Evolutionary conservation across 192 early-diverging fungal genomes (phyloP).

Genomic region (Coemansia sp.): DNA sequence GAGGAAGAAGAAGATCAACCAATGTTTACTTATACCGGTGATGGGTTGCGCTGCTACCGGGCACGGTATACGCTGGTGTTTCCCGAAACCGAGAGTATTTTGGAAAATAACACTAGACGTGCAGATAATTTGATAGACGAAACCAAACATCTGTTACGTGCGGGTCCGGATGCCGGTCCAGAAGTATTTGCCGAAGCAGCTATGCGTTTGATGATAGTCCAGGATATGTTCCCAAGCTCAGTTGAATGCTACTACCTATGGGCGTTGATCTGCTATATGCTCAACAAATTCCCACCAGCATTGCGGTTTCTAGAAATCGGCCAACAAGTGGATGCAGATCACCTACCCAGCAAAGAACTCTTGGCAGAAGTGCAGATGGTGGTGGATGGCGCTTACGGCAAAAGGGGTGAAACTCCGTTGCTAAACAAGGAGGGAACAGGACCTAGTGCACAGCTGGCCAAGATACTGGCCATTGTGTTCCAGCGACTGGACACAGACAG

Average conservation of each 20-base stretch:
- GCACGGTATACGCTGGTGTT: conserved; percentile 31
- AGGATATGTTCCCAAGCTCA: conserved; percentile 46
- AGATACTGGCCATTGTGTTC: conserved; percentile 40
- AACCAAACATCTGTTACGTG: conserved; percentile 46
- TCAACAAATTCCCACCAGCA: conserved; percentile 38
- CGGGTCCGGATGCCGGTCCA: conserved; percentile 20
- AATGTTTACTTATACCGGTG: conserved; percentile 9
- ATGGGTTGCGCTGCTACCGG: conserved; percentile 45
- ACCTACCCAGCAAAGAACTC: conserved; percentile 45
- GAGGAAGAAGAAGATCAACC: not conserved
- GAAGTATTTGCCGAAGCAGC: conserved; percentile 44
- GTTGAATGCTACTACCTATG: conserved; percentile 55
- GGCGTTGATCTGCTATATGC: conserved; percentile 53
- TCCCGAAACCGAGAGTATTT: conserved; percentile 28
- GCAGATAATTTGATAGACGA: conserved; percentile 34
- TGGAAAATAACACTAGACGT: conserved; percentile 14
- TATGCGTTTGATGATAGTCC: conserved; percentile 38
- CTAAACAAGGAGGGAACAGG: conserved; percentile 31
- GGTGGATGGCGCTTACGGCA: conserved; percentile 30
- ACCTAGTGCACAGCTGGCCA: conserved; percentile 40
- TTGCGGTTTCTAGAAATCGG: conserved; percentile 40
- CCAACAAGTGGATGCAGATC: conserved; percentile 21
- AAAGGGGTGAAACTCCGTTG: conserved; percentile 33
- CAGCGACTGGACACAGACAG: conserved; percentile 45
- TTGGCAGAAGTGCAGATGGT: conserved; percentile 27